A percentile compares a stretch with the other conserved stretches of the same genome.
Conservation (phyloP, 2,329 filamentous ascomycete species). For the Trichoderma sp. region DNA sequence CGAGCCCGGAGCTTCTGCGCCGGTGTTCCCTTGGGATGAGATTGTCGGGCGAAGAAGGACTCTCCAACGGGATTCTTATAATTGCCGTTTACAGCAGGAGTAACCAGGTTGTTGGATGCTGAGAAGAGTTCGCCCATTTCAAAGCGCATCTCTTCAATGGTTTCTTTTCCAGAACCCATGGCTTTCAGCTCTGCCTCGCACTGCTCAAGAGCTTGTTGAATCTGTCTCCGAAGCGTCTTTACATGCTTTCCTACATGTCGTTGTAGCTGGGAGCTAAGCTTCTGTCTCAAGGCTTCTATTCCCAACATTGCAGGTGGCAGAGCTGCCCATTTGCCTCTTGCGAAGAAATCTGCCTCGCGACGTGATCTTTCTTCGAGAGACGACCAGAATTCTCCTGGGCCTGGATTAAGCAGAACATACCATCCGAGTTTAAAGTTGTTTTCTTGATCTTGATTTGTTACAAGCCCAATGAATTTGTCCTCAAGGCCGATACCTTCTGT, state of each 20-base stretch:
- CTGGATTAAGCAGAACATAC: constrained; percentile 57
- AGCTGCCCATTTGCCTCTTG: constrained; percentile 52
- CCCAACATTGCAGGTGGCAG: constrained; percentile 55
- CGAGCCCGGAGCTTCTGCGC: constrained; percentile 56
- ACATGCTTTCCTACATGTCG: constrained; percentile 58
- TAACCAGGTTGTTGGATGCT: constrained; percentile 57
- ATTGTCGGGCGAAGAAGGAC: constrained; percentile 55
- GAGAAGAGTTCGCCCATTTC: constrained; percentile 59
- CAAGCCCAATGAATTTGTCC: constrained; percentile 58
- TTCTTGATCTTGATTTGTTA: constrained; percentile 54
- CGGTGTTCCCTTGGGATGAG: constrained; percentile 54
- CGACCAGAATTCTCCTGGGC: constrained; percentile 51
- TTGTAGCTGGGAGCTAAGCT: constrained; percentile 55
- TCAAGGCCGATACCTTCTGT: constrained; percentile 57
- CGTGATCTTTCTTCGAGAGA: constrained; percentile 47
- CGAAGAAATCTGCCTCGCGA: constrained; percentile 54
- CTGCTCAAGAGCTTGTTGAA: constrained; percentile 53
- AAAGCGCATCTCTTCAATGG: constrained; percentile 57
- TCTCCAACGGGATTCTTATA: constrained; percentile 60
- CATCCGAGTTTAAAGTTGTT: constrained; percentile 58
- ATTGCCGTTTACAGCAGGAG: constrained; percentile 57
- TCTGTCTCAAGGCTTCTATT: constrained; percentile 50
- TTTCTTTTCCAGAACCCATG: constrained; percentile 56
- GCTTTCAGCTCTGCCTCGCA: constrained; percentile 55
- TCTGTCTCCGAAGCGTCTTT: constrained; percentile 54